phyloP scores from a whole-genome alignment of 148 eudicot species.

The Rhododendron molle region DNA sequence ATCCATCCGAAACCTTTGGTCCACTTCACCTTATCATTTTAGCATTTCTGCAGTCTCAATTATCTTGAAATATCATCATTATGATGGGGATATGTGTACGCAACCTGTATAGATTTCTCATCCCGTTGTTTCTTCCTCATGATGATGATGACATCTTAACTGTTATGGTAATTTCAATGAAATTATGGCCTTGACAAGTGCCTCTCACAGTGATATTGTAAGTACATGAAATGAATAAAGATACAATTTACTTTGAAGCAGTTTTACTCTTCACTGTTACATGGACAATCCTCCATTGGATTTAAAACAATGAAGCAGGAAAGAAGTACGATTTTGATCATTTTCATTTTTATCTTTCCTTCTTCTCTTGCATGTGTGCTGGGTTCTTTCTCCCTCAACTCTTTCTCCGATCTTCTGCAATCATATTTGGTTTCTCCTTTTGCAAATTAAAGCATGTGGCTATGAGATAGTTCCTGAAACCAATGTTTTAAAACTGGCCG shows the following conservation, averaged over 20 bases:
- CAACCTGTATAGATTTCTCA: background rate
- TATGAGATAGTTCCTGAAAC: background rate
- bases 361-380: background rate
- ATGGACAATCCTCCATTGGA: background rate
- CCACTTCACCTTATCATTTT: background rate
- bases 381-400: background rate
- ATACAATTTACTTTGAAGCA: background rate
- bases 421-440: background rate
- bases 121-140: background rate
- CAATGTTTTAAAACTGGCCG: background rate
- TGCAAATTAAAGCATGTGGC: background rate
- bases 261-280: background rate
- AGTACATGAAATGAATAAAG: background rate
- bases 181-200: background rate
- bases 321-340: background rate
- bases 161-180: background rate
- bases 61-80: background rate
- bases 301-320: background rate
- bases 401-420: background rate
- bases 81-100: background rate
- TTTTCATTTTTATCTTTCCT: background rate
- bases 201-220: background rate
- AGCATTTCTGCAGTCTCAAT: background rate
- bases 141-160: background rate
- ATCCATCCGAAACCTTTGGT: background rate